These are phyloP conservation scores for Nicotiana paniculata DNA, from an alignment of 257 asterid species.

Conservation along the genomic window DNA sequence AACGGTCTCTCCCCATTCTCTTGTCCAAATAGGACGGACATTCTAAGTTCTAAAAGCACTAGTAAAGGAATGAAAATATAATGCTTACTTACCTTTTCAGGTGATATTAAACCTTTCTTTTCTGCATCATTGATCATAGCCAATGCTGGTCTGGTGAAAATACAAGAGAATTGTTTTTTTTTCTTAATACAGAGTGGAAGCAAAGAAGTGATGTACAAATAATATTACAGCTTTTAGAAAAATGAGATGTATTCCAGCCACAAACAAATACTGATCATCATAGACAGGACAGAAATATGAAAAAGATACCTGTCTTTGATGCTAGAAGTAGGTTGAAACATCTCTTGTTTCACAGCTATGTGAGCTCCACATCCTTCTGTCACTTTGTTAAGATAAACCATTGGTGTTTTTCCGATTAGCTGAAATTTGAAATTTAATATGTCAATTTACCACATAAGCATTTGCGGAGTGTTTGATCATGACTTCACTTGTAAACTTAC, in stretches of 20 bases:
- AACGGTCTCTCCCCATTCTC: background rate
- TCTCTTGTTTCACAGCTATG: conserved; percentile 90
- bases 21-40: background rate
- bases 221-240: background rate
- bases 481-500: too few relatives aligned
- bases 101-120: conserved; percentile 72
- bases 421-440: conserved; percentile 18
- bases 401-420: conserved; percentile 92
- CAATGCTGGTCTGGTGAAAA: conserved; percentile 58
- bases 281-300: background rate
- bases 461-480: too few relatives aligned
- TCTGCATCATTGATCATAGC: conserved; percentile 93
- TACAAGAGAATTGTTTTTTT: background rate
- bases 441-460: background rate
- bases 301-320: conserved; percentile 81
- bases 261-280: background rate
- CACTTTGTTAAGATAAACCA: conserved; percentile 79
- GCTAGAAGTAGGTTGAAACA: conserved; percentile 99
- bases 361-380: conserved; percentile 88
- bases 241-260: background rate
- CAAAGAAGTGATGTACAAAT: background rate
- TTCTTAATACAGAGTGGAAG: background rate
- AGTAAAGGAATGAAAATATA: background rate
- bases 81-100: conserved; percentile 52
- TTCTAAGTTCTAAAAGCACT: background rate